These are phyloP conservation scores for Oryza punctata DNA, from an alignment of 176 grass and related monocot species.

Conservation along the genomic window DNA sequence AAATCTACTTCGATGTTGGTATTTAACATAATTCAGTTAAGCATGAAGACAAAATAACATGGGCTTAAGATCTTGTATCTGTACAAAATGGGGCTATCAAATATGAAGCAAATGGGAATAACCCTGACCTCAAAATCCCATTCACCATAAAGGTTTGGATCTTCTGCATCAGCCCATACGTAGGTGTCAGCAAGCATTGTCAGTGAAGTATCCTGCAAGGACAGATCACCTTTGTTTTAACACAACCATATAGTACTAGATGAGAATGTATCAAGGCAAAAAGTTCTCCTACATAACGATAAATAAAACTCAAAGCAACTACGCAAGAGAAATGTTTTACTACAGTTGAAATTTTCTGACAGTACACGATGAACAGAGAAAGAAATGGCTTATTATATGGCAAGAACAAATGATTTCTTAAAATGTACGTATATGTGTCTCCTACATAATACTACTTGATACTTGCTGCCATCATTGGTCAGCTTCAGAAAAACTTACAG, in stretches of 20 bases:
- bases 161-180: conserved; percentile 71
- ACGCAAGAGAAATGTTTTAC: not conserved
- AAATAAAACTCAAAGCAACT: not conserved
- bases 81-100: not conserved
- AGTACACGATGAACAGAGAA: not conserved
- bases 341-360: not conserved
- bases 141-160: conserved; percentile 77
- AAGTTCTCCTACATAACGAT: not conserved
- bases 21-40: too few relatives aligned
- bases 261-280: not conserved
- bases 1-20: not conserved
- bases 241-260: not conserved
- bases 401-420: not conserved
- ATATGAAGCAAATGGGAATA: conserved; percentile 16
- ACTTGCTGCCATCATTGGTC: not conserved
- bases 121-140: conserved; percentile 96
- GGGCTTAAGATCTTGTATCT: not conserved
- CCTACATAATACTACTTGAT: not conserved
- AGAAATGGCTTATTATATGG: not conserved
- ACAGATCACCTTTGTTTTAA: conserved; percentile 30
- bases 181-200: conserved; percentile 75
- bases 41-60: not conserved
- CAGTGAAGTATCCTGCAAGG: conserved; percentile 58
- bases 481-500: conserved; percentile 46
- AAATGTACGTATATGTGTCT: not conserved